Base-by-base conservation (phyloP, 163 green algal species). In the Trebouxia gelatinosa region DNA sequence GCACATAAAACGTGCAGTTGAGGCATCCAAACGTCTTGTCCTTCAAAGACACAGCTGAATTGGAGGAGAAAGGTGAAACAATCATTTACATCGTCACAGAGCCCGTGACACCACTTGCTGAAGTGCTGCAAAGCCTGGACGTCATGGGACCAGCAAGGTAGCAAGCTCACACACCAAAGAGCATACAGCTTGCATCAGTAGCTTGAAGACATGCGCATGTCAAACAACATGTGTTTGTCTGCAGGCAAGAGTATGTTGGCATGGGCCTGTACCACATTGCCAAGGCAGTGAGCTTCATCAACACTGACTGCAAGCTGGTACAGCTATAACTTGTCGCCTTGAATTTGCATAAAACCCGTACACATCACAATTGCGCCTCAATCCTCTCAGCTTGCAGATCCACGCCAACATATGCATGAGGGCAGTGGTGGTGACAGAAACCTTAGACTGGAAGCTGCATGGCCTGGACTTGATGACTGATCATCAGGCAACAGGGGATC, bases 51-150 rank as follows among this genome's bases (percentile, higher is more conserved):
- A 93, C 89, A 50, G 39, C 88, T 9, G 96, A 99, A 86, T 65
- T 93, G 1, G 91, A 94, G 4, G 94, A 97, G 74, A 88, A 89
- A 58, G 87, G 87, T 31, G 78, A 89, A 70, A 89, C 82, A 0
- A 89, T 91, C 1, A 80, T 99, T 0, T 97, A 98, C 84, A 81
- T 99, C 35, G 89, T 99, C 1, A 99, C 96, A 1, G 95, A 99
- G 85, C 75, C 92, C 16, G 91, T 97, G 0, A 89, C 84, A 61
- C 93, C 94, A 0, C 82, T 99, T 34, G 82, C 83, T 2, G 74
- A 86, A 7, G 85, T 94, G 21, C 85, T 99, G 29, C 39, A 85
- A n/a, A 84, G 92, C 28, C 79, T 98, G 16, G 82, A 87, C 39
- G 78, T 97, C 11, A 54, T 82, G n/a, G 87, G 82, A 0, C 48